Evolutionary conservation across 768 basidiomycete species (phyloP).

Genomic region (Suillus discolor): DNA sequence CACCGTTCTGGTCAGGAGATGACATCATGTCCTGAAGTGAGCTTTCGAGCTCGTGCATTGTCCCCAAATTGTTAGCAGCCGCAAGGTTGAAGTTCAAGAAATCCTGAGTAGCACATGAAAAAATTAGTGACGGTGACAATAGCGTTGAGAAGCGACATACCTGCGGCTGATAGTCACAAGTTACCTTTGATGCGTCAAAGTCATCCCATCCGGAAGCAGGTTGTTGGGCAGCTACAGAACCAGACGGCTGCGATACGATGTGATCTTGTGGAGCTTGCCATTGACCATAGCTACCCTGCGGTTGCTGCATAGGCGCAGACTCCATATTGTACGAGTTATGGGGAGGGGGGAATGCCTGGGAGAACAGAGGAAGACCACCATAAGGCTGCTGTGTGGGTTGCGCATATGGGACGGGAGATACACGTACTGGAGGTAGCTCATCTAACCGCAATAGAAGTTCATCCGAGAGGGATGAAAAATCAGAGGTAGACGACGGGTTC

Average conservation of each 20-base stretch:
- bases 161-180: conserved; percentile 11
- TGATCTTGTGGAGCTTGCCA: conserved; percentile 10
- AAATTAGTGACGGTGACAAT: conserved; percentile 2
- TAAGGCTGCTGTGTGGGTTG: conserved; percentile 22
- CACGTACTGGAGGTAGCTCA: conserved; percentile 13
- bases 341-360: conserved; percentile 11
- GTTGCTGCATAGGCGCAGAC: conserved; percentile 9
- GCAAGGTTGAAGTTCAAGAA: conserved; percentile 19
- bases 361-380: neutral
- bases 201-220: conserved; percentile 17
- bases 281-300: conserved; percentile 8
- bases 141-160: conserved; percentile 14
- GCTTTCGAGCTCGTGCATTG: conserved; percentile 4
- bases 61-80: conserved; percentile 9
- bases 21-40: conserved; percentile 34
- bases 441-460: conserved; percentile 19
- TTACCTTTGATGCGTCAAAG: conserved; percentile 2
- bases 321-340: conserved; percentile 15
- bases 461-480: conserved; percentile 12
- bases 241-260: conserved; percentile 2
- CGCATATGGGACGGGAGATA: conserved; percentile 13
- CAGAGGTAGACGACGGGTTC: conserved; percentile 24
- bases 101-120: conserved; percentile 8
- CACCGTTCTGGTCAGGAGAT: conserved; percentile 32
- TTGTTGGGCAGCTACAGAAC: conserved; percentile 2